Evolutionary conservation across 2,329 filamentous ascomycete genomes (phyloP), one percentile per base, ranked within the genome.

Genomic region (Drechmeria coniospora): DNA sequence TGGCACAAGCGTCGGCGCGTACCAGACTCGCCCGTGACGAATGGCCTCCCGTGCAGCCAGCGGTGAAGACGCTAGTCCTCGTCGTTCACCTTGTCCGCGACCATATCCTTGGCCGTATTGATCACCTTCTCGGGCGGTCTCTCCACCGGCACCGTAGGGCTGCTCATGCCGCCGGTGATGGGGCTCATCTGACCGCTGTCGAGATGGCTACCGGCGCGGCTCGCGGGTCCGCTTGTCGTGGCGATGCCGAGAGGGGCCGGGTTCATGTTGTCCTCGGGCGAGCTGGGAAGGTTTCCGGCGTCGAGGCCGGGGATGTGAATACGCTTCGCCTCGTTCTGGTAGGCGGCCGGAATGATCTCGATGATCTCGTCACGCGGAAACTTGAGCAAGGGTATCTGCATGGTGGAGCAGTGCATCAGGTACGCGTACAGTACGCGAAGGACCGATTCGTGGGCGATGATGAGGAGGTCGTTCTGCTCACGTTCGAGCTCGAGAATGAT

Each of bases 291-390:
- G 28, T 84, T 74, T 27, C 68, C 64, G 9, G 68, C 63, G 32
- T 73, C 65, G 15, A 73, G 52, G 4, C 66, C 67, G 5, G 81
- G 79, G 36, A 98, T 92, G 42, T 79, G 75, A 43, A 98, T 84
- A 32, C 84, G 75, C 51, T 82, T 90, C 13, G 87, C 82, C 52
- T 90, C 79, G 47, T 98, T 98, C 58, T 94, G 90, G 56, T 98
- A 98, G 18, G 83, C 87, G 12, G 87, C 86, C 3, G 90, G 92
- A 33, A 95, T 92, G 48, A 98, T 94, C 63, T 98, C 90, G 40
- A 98, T 93, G 47, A 98, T 95, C 50, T 98, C 84, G 47, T 98
- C 79, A 23, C 90, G 79, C 4, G 90, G 90, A 45, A 98, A 98
- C 39, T 83, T 80, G 35, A 98, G 70, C 41, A 76, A 79, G 4